Percentiles rank a stretch among this genome's conserved stretches.
phyloP scores from a whole-genome alignment of 129 eudicot species.

The Chrysanthemum makinoi region DNA sequence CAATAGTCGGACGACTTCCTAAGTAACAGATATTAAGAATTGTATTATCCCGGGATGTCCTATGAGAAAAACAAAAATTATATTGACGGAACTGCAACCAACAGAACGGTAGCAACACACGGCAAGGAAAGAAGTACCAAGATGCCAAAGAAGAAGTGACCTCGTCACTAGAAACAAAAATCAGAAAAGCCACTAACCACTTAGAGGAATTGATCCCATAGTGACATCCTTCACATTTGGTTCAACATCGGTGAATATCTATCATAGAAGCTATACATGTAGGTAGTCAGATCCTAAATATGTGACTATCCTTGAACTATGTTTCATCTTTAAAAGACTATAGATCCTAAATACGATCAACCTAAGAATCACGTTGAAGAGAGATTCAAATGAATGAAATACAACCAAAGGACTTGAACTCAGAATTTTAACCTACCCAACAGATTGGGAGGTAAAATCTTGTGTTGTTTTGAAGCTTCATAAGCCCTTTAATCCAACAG shows the following conservation, averaged over 20 bases:
- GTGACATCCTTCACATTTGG: background rate
- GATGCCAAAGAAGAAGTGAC: background rate
- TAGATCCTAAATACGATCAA: no score
- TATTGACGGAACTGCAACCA: no score
- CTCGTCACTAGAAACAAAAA: background rate
- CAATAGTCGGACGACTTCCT: slow-evolving; percentile 22
- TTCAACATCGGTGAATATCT: background rate
- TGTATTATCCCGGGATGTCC: background rate
- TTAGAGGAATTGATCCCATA: no score
- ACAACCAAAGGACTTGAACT: no score
- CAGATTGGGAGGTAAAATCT: no score
- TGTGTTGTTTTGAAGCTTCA: no score
- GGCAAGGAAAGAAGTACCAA: background rate
- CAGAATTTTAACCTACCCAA: no score
- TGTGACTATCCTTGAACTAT: background rate
- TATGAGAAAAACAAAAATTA: no score
- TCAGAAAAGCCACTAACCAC: background rate
- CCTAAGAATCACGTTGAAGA: no score
- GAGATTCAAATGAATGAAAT: no score
- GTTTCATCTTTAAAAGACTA: background rate
- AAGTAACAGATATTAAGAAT: slow-evolving; percentile 1
- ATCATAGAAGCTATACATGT: no score
- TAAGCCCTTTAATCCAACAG: no score
- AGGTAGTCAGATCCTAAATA: background rate
- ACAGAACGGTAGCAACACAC: background rate